Percentiles rank a stretch among this genome's conserved stretches.
Evolutionary conservation across 768 basidiomycete species (phyloP).

Genomic region (Hericium coralloides): DNA sequence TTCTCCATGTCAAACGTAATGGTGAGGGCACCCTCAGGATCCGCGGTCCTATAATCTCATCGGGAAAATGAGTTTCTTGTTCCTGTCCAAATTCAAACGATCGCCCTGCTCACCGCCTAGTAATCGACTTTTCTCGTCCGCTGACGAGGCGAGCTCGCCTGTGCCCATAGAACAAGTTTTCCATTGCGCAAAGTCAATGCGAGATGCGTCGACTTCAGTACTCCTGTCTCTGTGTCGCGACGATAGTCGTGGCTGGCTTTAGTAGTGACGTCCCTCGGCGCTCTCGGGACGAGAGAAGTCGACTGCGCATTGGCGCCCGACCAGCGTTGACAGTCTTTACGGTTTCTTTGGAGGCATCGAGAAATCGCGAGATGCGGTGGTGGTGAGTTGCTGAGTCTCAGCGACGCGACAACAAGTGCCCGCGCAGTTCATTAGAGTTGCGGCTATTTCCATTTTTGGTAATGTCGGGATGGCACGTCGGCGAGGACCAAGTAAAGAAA

Average conservation of each 20-base stretch:
- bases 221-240: slow-evolving; percentile 28
- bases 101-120: slow-evolving; percentile 47
- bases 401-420: too few species aligned
- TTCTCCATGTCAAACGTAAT: slow-evolving; percentile 35
- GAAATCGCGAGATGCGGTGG: too few species aligned
- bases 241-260: slow-evolving; percentile 24
- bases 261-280: slow-evolving; percentile 41
- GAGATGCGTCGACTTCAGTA: slow-evolving; percentile 55
- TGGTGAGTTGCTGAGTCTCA: too few species aligned
- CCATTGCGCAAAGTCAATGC: slow-evolving; percentile 70
- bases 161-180: slow-evolving; percentile 61
- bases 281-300: slow-evolving; percentile 38
- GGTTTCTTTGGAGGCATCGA: too few species aligned
- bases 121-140: slow-evolving; percentile 77
- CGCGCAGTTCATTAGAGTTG: too few species aligned
- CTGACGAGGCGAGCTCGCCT: slow-evolving; percentile 53
- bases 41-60: neutral
- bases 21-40: too few species aligned
- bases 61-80: neutral
- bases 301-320: neutral
- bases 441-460: too few species aligned
- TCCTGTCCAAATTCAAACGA: neutral
- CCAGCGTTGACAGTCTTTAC: too few species aligned
- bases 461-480: too few species aligned
- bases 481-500: too few species aligned